phyloP scores from a whole-genome alignment of 1,284 basidiomycete species.

The Melampsora medusae region DNA sequence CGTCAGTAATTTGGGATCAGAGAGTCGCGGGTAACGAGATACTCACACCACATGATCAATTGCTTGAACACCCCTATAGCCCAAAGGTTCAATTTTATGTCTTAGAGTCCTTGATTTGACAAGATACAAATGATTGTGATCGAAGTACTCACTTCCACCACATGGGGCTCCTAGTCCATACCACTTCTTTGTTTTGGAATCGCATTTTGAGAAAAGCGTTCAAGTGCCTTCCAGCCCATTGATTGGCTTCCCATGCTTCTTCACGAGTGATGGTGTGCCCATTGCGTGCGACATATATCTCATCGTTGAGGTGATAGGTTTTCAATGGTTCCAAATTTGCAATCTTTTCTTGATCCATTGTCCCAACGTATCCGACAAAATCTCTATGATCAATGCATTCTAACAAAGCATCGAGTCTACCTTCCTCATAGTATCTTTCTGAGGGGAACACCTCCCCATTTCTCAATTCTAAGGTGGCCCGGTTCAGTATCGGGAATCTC shows the following conservation, averaged over 20 bases:
- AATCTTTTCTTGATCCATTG: background rate
- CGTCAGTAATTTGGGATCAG: too few relatives aligned
- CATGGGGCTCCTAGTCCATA: conserved; percentile 2
- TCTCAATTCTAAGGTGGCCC: too few relatives aligned
- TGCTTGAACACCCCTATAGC: too few relatives aligned
- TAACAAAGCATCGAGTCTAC: background rate
- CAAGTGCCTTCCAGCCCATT: conserved; percentile 11
- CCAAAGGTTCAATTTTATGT: too few relatives aligned
- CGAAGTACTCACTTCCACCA: too few relatives aligned
- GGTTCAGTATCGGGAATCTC: too few relatives aligned
- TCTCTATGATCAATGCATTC: background rate
- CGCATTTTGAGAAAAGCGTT: background rate
- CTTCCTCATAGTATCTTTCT: background rate
- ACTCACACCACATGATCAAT: too few relatives aligned
- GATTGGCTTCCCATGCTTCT: conserved; percentile 7
- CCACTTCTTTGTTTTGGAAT: background rate
- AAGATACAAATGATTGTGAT: too few relatives aligned
- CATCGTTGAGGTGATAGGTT: background rate
- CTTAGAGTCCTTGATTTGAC: too few relatives aligned
- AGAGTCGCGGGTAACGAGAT: too few relatives aligned
- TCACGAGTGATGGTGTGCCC: background rate
- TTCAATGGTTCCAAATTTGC: background rate
- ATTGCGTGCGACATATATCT: background rate
- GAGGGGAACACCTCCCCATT: background rate
- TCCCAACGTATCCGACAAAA: background rate